phyloP scores from a whole-genome alignment of 805 yeast genomes.

The Saccharomyces jurei region DNA sequence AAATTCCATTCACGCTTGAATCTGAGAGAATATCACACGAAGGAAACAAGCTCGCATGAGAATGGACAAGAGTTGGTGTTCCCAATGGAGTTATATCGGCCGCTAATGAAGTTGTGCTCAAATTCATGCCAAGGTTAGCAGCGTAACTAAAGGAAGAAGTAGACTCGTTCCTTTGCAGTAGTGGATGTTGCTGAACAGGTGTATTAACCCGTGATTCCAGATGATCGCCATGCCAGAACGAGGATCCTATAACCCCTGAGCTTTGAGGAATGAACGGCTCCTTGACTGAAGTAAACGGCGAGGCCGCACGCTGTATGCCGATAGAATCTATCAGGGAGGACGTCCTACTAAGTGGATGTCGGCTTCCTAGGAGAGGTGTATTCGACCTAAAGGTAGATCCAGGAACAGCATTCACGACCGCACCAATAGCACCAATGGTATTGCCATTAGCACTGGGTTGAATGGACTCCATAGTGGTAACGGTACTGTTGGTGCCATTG shows the following conservation, averaged over 20 bases:
- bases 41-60: background rate
- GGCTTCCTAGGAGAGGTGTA: background rate
- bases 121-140: background rate
- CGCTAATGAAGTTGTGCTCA: background rate
- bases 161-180: background rate
- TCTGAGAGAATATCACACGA: background rate
- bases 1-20: constrained; percentile 2
- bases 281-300: constrained; percentile 11
- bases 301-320: constrained; percentile 20
- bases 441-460: background rate
- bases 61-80: constrained; percentile 3
- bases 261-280: background rate
- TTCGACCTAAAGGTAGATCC: background rate
- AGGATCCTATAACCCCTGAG: background rate
- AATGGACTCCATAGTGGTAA: background rate
- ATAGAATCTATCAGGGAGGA: constrained; percentile 21
- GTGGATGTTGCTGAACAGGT: background rate
- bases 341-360: constrained; percentile 13
- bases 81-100: background rate
- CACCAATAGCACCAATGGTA: background rate
- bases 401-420: background rate
- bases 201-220: background rate
- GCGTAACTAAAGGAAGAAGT: background rate
- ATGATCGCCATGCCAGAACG: background rate
- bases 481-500: background rate